Base-by-base conservation (phyloP, 768 basidiomycete genomes). In the Plicaturopsis crispa region DNA sequence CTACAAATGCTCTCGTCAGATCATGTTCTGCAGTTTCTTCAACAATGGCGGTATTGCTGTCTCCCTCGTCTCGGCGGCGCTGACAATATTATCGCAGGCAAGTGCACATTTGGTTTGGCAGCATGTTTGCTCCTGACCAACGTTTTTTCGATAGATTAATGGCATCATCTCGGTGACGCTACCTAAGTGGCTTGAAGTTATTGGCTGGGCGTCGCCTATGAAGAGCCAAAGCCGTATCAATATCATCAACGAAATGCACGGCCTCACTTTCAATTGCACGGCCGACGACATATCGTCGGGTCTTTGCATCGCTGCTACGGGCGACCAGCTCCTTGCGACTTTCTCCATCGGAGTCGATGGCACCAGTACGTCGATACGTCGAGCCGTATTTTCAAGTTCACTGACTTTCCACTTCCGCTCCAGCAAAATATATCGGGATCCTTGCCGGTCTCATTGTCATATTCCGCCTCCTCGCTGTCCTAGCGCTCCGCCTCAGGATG, bases 231-330 rank as follows among this genome's bases (percentile, higher is more conserved):
- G 45, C 35, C 47, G 44, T 4, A n/a, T 45, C 21, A 36, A 40
- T 23, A 45, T 48, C 23, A 48, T 48, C 41, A 48, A 48, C 39
- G 47, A 48, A 43, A 43, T 41, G 10, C 3, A 36, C n/a, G 47
- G 47, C n/a, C 32, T 48, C 19, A 41, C 42, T 24, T 45, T 48
- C 41, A 33, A 48, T 8, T 48, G 47, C 30, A 40, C 47, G 17
- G 39, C 33, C 24, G 31, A 38, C 4, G 47, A 48, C 22, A 36
- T 48, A 4, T 10, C 47, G 20, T 31, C 32, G 7, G 47, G 47
- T 4, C 36, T 43, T 7, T 48, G 47, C 31, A 48, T 44, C 31
- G 47, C 47, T 7, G 24, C 37, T 24, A 35, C 20, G 7, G 47
- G 47, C 6, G 47, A 48, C 13, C 44, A 48, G 33, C 24, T 48